Percentiles rank a stretch among this genome's conserved stretches.
phyloP scores from a whole-genome alignment of 495 filamentous ascomycete genomes.

The Aspergillus cavernicola region DNA sequence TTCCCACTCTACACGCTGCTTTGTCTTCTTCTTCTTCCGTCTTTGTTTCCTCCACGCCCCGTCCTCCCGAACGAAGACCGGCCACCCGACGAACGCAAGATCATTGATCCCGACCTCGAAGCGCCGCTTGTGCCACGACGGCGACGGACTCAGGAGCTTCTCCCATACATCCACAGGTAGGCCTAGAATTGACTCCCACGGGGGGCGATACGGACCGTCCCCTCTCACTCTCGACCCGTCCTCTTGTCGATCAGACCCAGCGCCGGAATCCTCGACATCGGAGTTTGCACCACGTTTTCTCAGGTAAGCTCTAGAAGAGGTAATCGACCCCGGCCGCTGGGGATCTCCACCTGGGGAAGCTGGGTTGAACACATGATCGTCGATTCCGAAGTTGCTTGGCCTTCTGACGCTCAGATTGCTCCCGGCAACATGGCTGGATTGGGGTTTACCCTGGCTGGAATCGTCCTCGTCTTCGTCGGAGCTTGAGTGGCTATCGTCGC shows the following conservation, averaged over 20 bases:
- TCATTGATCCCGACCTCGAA: constrained; percentile 87
- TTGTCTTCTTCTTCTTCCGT: constrained; percentile 60
- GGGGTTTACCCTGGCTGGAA: constrained; percentile 9
- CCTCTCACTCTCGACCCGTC: constrained; percentile 41
- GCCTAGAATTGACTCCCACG: constrained; percentile 77
- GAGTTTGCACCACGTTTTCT: constrained; percentile 36
- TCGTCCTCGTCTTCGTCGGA: constrained; percentile 53
- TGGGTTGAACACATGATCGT: constrained; percentile 28
- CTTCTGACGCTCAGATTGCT: constrained; percentile 28
- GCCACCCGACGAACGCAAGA: constrained; percentile 79
- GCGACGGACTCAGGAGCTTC: constrained; percentile 74
- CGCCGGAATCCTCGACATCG: constrained; percentile 41
- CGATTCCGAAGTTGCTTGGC: constrained; percentile 38
- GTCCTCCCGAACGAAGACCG: constrained; percentile 81
- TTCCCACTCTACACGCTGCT: constrained; percentile 34
- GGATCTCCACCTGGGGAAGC: constrained; percentile 32
- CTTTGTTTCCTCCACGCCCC: constrained; percentile 79
- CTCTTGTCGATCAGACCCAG: constrained; percentile 44
- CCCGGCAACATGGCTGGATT: constrained; percentile 16
- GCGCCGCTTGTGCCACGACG: constrained; percentile 76
- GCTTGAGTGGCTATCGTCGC: constrained; percentile 43
- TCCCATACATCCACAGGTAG: constrained; percentile 75
- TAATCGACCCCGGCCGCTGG: constrained; percentile 39
- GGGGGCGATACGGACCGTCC: constrained; percentile 43
- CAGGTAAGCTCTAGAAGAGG: constrained; percentile 36